Evolutionary conservation across 208 protist species (phyloP), one percentile per base, ranked within the genome.

Genomic region (Trypanosomatidae sp.): DNA sequence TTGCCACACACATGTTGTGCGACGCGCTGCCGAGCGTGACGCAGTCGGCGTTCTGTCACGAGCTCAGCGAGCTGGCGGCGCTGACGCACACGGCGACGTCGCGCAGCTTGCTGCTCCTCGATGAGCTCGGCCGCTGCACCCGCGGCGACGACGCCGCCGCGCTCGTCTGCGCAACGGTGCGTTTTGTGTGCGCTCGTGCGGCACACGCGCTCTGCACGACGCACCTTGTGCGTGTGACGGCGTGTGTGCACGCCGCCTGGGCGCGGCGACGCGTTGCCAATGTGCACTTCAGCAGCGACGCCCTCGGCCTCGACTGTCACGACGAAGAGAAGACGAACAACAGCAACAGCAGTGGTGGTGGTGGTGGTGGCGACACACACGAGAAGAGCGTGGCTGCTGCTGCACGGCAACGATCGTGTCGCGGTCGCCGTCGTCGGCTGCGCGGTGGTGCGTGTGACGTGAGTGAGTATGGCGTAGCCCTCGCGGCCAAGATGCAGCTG

Each of bases 81-180:
- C 3, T 86, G 20, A 66, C 92, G 35, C 53, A 72, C 54, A 56
- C 65, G 27, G 92, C 93, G 2, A 98, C 95, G 6, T 16, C 24
- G 2, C 48, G 77, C 21, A 97, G 88, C 25, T 56, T 99, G 7
- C 96, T 98, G 35, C 80, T 99, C 26, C 49, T 99, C 8, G 97
- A 99, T 59, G 97, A 99, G 63, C 74, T 99, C 2, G 96, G 97
- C 15, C 53, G 97, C n/a, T 88, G 94, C 54, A 98, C 94, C 0
- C 77, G 61, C 23, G 97, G 90, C 11, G 85, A 86, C 23, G 94
- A 98, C 43, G 97, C 96, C 30, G 86, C 71, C 37, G 79, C 93
- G 10, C 93, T 99, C 32, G 96, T 96, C 0, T 96, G 92, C 61
- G 86, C 96, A 0, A 88, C 97, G 16, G 50, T 94, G 11, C n/a